Evolutionary conservation across 768 basidiomycete genomes (phyloP), one percentile per base, ranked within the genome.

Genomic region (Termitomyces sp.): DNA sequence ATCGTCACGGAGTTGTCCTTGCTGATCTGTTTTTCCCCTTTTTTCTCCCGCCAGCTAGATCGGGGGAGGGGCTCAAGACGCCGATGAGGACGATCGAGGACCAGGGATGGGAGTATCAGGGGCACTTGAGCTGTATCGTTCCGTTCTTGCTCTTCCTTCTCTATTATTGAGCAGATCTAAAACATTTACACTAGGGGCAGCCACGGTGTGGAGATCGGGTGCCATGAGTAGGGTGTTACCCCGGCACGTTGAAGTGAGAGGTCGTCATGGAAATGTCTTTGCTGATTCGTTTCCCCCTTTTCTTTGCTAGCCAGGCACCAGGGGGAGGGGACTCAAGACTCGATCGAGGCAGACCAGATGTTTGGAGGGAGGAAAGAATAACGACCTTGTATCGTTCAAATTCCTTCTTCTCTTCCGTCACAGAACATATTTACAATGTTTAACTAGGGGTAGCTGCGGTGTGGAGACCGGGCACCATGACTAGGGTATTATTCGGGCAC

Each of bases 171-270:
- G 10, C 50, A 41, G 14, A 47, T 13, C 46, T 58, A 16, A 58
- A 51, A 9, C 14, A 2, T 32, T 46, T 12, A 3, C 4, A 16
- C 36, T 18, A 47, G 57, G 44, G 37, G 57, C 50, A 44, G 44
- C 56, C 34, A 36, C 50, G 50, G 57, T 41, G 57, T 14, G 27
- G 50, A 46, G 50, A 44, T 44, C 44, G 43, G 56, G 57, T 46
- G 50, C 43, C 50, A 46, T 24, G 16, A 26, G 20, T 24, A 26
- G 31, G 20, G n/a, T 42, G 9, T 43, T 13, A 7, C 20, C 16
- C 6, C 22, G 32, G 2, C 9, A 16, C n/a, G 5, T 34, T 18
- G 6, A 34, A 4, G 53, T 46, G 31, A 32, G 41, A 32, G 29
- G n/a, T 48, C 37, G 14, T 32, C 26, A 42, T 16, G 14, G 29